Evolutionary conservation across 768 basidiomycete genomes (phyloP).

Genomic region (Auricularia sp.): DNA sequence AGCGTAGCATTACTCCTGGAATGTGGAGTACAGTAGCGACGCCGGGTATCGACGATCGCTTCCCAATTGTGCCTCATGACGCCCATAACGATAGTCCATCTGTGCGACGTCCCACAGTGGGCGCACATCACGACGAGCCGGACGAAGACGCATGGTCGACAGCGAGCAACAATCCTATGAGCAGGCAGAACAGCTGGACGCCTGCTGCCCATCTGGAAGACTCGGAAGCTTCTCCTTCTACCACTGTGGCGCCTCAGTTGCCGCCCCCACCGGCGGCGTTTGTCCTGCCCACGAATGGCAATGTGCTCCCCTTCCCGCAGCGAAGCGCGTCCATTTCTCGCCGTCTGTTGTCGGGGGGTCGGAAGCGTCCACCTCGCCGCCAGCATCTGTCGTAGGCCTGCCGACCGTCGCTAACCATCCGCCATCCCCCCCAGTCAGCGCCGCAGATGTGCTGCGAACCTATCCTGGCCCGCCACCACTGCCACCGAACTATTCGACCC

Average conservation of each 20-base stretch:
- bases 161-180: conserved; percentile 3
- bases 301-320: conserved; percentile 3
- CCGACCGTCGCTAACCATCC: background rate
- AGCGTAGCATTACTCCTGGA: conserved; percentile 32
- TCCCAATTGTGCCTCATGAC: conserved; percentile 9
- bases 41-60: conserved; percentile 36
- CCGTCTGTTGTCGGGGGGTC: conserved; percentile 32
- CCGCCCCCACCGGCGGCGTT: background rate
- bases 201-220: conserved; percentile 4
- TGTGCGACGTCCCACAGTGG: background rate
- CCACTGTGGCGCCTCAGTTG: background rate
- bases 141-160: conserved; percentile 8
- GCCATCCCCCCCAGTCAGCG: too few relatives aligned
- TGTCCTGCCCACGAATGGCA: background rate
- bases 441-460: background rate
- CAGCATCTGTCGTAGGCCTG: background rate
- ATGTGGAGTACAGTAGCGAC: conserved; percentile 73
- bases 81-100: background rate
- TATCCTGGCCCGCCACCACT: conserved; percentile 3
- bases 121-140: conserved; percentile 1
- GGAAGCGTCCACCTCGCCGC: conserved; percentile 11
- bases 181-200: conserved; percentile 10
- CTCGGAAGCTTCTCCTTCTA: background rate
- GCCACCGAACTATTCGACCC: conserved; percentile 3
- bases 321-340: conserved; percentile 42